Evolutionary conservation across 495 filamentous ascomycete genomes (phyloP).

Genomic region (Penicillium pancosmium): DNA sequence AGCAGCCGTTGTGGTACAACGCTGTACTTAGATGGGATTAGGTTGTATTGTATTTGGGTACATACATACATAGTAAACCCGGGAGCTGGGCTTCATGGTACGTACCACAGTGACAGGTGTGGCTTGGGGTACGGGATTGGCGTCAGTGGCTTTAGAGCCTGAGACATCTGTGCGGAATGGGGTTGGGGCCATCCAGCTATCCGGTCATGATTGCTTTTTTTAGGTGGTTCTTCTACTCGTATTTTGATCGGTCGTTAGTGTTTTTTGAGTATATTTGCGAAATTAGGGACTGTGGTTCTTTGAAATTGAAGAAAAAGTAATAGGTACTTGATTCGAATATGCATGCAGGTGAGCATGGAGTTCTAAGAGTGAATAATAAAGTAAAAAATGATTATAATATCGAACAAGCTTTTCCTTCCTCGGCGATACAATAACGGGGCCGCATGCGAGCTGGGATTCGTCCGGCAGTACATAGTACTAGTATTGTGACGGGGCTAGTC

Average conservation of each 20-base stretch:
- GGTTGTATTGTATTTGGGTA: not conserved
- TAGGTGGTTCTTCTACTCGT: not conserved
- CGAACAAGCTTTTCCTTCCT: not conserved
- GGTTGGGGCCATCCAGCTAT: not conserved
- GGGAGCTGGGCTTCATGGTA: too few species aligned
- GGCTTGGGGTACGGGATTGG: not conserved
- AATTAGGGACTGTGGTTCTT: too few species aligned
- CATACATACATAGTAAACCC: too few species aligned
- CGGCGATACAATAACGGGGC: not conserved
- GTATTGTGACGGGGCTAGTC: constrained; percentile 4
- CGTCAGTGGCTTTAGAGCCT: constrained; percentile 1
- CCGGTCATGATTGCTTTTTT: not conserved
- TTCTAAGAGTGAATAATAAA: not conserved
- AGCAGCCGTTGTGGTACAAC: not conserved
- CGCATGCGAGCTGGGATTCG: not conserved
- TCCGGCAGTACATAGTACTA: not conserved
- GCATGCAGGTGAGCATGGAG: too few species aligned
- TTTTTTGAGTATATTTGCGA: too few species aligned
- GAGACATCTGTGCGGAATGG: constrained; percentile 2
- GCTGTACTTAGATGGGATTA: not conserved
- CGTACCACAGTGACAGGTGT: not conserved
- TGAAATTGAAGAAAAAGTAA: too few species aligned
- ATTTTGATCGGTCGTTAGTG: too few species aligned
- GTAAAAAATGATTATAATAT: not conserved
- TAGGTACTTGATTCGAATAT: too few species aligned